A percentile compares a stretch with the other conserved stretches of the same genome.
These are phyloP conservation scores for Ophiostoma fasciatum DNA, from an alignment of 2,329 filamentous ascomycete genomes.

Conservation along the genomic window DNA sequence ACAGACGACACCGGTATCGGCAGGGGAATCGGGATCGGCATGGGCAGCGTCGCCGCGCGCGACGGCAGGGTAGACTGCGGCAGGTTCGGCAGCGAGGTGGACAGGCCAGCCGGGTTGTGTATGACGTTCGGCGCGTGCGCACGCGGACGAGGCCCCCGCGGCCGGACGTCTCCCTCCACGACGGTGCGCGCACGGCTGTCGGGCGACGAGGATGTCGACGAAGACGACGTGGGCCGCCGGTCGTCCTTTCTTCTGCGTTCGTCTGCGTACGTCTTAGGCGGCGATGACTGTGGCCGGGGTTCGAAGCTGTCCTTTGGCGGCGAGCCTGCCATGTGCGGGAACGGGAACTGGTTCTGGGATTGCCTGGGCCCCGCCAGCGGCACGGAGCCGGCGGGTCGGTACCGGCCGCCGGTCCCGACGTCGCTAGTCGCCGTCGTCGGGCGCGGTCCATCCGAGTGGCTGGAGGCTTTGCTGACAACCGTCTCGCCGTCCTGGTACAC, in stretches of 20 bases:
- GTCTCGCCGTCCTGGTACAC: slow-evolving; percentile 21
- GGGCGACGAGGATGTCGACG: slow-evolving; percentile 18
- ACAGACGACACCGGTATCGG: neutral
- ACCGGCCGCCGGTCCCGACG: slow-evolving; percentile 12
- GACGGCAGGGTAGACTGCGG: neutral
- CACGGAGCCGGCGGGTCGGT: slow-evolving; percentile 22
- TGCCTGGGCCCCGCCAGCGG: slow-evolving; percentile 20
- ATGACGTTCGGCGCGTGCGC: slow-evolving; percentile 18
- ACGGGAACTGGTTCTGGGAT: slow-evolving; percentile 9
- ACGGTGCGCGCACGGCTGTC: slow-evolving; percentile 9
- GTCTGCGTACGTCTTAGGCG: neutral
- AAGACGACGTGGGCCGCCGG: slow-evolving; percentile 15
- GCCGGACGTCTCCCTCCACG: slow-evolving; percentile 7
- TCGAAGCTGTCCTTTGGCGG: slow-evolving; percentile 1
- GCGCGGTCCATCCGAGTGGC: slow-evolving; percentile 7
- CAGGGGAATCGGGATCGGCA: slow-evolving; percentile 3
- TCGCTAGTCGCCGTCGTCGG: too few relatives aligned
- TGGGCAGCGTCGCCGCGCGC: slow-evolving; percentile 2
- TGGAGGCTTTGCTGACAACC: neutral
- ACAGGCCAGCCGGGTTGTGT: slow-evolving; percentile 6
- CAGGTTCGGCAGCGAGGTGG: slow-evolving; percentile 1
- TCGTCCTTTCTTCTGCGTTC: slow-evolving; percentile 11
- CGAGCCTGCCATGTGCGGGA: slow-evolving; percentile 2
- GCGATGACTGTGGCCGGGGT: neutral
- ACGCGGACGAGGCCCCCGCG: slow-evolving; percentile 12